Evolutionary conservation across 352 stramenopile genomes (phyloP).

Genomic region (Phytophthora agathidicida): DNA sequence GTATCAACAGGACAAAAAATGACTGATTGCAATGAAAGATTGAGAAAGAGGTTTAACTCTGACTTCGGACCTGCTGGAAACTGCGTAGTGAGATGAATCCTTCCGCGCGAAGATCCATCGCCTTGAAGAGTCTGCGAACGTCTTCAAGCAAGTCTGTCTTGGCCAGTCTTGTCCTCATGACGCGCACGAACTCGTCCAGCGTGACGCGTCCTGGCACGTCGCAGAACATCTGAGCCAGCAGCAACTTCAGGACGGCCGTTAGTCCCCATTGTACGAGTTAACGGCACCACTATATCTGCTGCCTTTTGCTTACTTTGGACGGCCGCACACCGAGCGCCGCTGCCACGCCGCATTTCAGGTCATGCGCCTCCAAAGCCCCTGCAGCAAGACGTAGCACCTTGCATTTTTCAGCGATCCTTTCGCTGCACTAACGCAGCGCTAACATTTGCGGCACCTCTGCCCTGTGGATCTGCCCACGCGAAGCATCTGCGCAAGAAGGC

Average conservation of each 20-base stretch:
- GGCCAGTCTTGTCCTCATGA: conserved; percentile 41
- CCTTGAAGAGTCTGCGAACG: conserved; percentile 67
- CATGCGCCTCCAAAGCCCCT: conserved; percentile 49
- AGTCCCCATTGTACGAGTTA: neutral
- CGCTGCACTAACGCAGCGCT: neutral
- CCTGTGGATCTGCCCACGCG: conserved; percentile 40
- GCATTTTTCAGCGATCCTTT: no score
- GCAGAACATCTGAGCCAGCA: conserved; percentile 69
- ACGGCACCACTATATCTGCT: neutral
- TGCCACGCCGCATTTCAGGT: conserved; percentile 77
- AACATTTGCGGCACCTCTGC: conserved; percentile 27
- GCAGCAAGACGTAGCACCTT: no score
- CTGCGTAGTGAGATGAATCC: conserved; percentile 70
- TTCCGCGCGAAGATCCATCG: conserved; percentile 58
- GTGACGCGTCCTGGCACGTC: conserved; percentile 22
- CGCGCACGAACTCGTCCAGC: conserved; percentile 30
- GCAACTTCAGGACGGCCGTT: conserved; percentile 35
- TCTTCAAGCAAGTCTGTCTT: conserved; percentile 62
- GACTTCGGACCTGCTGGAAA: conserved; percentile 42
- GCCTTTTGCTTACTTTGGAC: conserved; percentile 53
- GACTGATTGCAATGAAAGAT: neutral
- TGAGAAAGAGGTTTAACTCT: neutral
- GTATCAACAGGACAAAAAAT: no score
- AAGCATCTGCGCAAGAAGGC: conserved; percentile 56
- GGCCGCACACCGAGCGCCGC: conserved; percentile 65